Evolutionary conservation across 176 grass and related monocot genomes (phyloP).

Genomic region (Juncus inflexus): DNA sequence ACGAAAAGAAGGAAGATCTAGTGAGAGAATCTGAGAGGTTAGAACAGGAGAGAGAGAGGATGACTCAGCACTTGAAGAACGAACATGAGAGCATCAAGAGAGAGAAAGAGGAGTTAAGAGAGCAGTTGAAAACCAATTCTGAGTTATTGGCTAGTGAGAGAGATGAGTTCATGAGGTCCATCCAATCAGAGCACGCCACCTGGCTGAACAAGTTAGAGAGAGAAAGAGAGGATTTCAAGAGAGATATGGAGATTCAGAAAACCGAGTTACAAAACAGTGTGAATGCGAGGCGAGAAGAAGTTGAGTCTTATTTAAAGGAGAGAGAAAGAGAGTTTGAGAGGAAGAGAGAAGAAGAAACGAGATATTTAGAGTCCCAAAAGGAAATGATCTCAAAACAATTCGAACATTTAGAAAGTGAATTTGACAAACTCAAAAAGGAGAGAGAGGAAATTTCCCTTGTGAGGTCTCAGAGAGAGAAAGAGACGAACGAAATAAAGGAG

Average conservation of each 20-base stretch:
- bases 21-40: conserved; percentile 54
- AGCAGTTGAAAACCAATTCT: conserved; percentile 56
- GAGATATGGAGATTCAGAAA: conserved; percentile 69
- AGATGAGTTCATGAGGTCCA: conserved; percentile 69
- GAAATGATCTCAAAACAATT: conserved; percentile 47
- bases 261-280: conserved; percentile 61
- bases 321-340: conserved; percentile 60
- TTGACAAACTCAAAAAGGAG: conserved; percentile 85
- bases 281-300: conserved; percentile 55
- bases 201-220: conserved; percentile 63
- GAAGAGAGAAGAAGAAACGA: conserved; percentile 63
- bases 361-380: conserved; percentile 68
- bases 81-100: conserved; percentile 63
- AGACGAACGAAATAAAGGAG: conserved; percentile 59
- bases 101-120: conserved; percentile 65
- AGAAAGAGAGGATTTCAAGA: conserved; percentile 74
- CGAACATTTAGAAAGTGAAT: conserved; percentile 52
- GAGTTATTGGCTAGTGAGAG: conserved; percentile 65
- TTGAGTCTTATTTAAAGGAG: conserved; percentile 67
- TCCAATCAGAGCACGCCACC: conserved; percentile 65
- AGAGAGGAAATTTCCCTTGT: conserved; percentile 62
- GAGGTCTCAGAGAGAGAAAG: conserved; percentile 63
- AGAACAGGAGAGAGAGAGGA: conserved; percentile 55
- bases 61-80: conserved; percentile 49
- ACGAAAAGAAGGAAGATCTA: conserved; percentile 82